A percentile compares a stretch with the other conserved stretches of the same genome.
Conservation (phyloP, 176 grass and related monocot species). For the Aegilops speltoides region DNA sequence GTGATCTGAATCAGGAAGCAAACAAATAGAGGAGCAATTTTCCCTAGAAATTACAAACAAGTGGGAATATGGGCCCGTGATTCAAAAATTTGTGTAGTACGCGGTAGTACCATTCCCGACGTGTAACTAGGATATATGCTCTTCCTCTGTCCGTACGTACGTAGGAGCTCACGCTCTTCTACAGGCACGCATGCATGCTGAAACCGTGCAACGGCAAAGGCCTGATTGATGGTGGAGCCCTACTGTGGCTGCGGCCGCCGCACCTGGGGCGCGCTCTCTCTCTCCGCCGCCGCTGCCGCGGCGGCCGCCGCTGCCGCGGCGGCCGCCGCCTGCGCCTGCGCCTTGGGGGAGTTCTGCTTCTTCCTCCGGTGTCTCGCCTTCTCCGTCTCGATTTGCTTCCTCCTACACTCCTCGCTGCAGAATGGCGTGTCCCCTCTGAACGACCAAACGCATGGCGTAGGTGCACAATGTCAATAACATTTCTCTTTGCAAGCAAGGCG, state of each 20-base stretch:
- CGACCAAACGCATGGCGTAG: neutral
- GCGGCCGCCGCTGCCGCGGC: neutral
- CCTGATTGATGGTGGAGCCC: neutral
- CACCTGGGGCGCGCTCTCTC: constrained; percentile 21
- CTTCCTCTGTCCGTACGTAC: constrained; percentile 10
- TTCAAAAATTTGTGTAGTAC: neutral
- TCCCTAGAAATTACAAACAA: constrained; percentile 10
- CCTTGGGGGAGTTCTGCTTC: constrained; percentile 41
- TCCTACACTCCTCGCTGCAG: constrained; percentile 95
- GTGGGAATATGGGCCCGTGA: neutral
- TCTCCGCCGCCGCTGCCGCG: neutral
- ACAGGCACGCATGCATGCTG: neutral
- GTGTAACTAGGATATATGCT: constrained; percentile 19
- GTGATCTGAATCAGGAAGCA: neutral
- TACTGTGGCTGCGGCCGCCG: constrained; percentile 36
- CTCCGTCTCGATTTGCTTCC: constrained; percentile 76
- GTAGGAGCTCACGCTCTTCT: neutral
- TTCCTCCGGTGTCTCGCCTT: constrained; percentile 46
- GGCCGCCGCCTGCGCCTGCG: neutral
- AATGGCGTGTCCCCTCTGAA: constrained; percentile 83
- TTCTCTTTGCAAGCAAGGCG: neutral
- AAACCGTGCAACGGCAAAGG: neutral
- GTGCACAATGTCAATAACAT: neutral
- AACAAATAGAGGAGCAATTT: constrained; percentile 15
- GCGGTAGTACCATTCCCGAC: constrained; percentile 5